phyloP scores from a whole-genome alignment of 768 basidiomycete species.

The Crassisporium funariophilum region DNA sequence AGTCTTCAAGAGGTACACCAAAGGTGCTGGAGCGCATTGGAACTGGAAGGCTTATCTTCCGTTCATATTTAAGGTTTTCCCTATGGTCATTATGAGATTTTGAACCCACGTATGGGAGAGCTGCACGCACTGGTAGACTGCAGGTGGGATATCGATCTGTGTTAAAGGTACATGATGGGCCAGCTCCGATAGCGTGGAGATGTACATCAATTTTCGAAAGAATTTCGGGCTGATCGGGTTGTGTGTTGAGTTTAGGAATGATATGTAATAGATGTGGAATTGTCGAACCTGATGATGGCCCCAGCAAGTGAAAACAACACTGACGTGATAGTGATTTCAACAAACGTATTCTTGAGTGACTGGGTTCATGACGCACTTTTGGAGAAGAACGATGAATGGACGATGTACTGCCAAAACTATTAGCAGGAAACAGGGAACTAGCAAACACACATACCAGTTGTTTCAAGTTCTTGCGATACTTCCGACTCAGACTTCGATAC shows the following conservation, averaged over 20 bases:
- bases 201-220: constrained; percentile 81
- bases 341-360: no score
- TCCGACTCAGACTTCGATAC: constrained; percentile 76
- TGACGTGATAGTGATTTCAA: constrained; percentile 29
- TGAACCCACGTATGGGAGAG: not conserved
- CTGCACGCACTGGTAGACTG: constrained; percentile 73
- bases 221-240: constrained; percentile 86
- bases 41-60: constrained; percentile 65
- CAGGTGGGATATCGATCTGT: constrained; percentile 83
- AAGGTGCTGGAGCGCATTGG: constrained; percentile 66
- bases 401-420: constrained; percentile 61
- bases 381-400: constrained; percentile 86
- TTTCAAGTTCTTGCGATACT: constrained; percentile 89
- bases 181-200: constrained; percentile 75
- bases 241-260: constrained; percentile 5
- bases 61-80: constrained; percentile 79
- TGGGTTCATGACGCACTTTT: constrained; percentile 84
- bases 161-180: constrained; percentile 80
- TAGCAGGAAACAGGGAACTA: not conserved
- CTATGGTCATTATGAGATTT: constrained; percentile 36
- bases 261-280: not conserved
- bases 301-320: constrained; percentile 90
- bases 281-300: constrained; percentile 76
- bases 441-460: constrained; percentile 55
- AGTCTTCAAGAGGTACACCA: constrained; percentile 77